phyloP scores from a whole-genome alignment of 345 rosid species.

The Hirschfeldia incana region DNA sequence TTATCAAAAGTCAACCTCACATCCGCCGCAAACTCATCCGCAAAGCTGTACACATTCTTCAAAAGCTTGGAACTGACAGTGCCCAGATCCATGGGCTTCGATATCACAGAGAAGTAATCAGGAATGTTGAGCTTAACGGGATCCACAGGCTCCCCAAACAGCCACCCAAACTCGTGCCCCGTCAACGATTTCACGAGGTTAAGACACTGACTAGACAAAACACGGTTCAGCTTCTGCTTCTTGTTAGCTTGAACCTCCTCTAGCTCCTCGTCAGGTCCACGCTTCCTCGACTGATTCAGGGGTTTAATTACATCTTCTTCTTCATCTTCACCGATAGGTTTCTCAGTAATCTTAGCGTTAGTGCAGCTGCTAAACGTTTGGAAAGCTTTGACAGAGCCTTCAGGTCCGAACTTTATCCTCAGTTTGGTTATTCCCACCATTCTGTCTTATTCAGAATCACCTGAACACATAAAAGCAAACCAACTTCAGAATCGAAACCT shows the following conservation, averaged over 20 bases:
- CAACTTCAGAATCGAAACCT: neutral
- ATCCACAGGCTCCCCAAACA: slow-evolving; percentile 74
- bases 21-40: slow-evolving; percentile 80
- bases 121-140: slow-evolving; percentile 64
- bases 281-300: slow-evolving; percentile 42
- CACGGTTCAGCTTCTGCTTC: slow-evolving; percentile 60
- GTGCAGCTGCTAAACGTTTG: slow-evolving; percentile 31
- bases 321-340: slow-evolving; percentile 6
- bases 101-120: slow-evolving; percentile 73
- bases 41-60: slow-evolving; percentile 45
- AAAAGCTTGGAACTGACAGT: slow-evolving; percentile 61
- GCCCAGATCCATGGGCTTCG: slow-evolving; percentile 87
- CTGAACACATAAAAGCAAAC: neutral
- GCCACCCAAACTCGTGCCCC: slow-evolving; percentile 52
- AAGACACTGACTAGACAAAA: slow-evolving; percentile 52
- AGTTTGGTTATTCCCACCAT: slow-evolving; percentile 47
- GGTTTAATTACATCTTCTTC: slow-evolving; percentile 25
- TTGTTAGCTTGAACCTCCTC: slow-evolving; percentile 46
- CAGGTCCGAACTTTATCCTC: slow-evolving; percentile 59
- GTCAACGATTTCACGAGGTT: slow-evolving; percentile 47
- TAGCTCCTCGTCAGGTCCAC: slow-evolving; percentile 31
- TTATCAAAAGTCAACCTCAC: slow-evolving; percentile 73
- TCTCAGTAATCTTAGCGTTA: slow-evolving; percentile 21
- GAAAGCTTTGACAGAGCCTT: slow-evolving; percentile 26
- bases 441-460: neutral